phyloP scores from a whole-genome alignment of 208 protist genomes.

The Wallacemonas sp. region DNA sequence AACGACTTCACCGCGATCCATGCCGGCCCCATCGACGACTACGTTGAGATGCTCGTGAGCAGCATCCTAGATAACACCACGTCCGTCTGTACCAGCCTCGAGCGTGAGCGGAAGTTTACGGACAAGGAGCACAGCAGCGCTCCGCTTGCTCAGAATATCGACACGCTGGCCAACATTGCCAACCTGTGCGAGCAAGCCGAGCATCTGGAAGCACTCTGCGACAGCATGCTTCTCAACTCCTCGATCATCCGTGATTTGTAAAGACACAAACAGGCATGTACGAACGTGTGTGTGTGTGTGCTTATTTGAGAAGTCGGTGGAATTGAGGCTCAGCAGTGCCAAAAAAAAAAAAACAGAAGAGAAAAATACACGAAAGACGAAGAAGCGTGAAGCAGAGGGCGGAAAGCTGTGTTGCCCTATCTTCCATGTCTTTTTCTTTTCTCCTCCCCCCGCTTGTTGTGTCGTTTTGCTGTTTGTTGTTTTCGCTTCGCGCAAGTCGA shows the following conservation, averaged over 20 bases:
- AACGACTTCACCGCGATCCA: constrained; percentile 40
- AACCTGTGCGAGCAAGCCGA: constrained; percentile 58
- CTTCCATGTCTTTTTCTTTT: too few relatives aligned
- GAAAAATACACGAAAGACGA: background rate
- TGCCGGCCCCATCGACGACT: constrained; percentile 47
- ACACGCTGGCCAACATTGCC: constrained; percentile 55
- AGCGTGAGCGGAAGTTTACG: constrained; percentile 38
- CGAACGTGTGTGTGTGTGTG: constrained; percentile 22
- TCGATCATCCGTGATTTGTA: constrained; percentile 43
- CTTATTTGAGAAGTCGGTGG: background rate
- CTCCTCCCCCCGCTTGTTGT: background rate
- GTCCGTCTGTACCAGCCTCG: constrained; percentile 32
- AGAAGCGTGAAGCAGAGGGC: background rate
- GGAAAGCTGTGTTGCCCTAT: background rate
- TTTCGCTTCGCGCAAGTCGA: too few relatives aligned
- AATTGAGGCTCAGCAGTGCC: too few relatives aligned
- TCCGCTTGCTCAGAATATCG: constrained; percentile 46
- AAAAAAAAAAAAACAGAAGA: background rate
- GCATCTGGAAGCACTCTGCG: constrained; percentile 65
- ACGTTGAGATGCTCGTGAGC: constrained; percentile 48
- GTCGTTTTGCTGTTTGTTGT: too few relatives aligned
- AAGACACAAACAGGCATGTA: too few relatives aligned
- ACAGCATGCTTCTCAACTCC: constrained; percentile 45
- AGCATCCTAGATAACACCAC: constrained; percentile 47
- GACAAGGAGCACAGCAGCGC: constrained; percentile 38